Evolutionary conservation across 2,329 filamentous ascomycete genomes (phyloP), one percentile per base, ranked within the genome.

Genomic region (Ophiostoma sp.): DNA sequence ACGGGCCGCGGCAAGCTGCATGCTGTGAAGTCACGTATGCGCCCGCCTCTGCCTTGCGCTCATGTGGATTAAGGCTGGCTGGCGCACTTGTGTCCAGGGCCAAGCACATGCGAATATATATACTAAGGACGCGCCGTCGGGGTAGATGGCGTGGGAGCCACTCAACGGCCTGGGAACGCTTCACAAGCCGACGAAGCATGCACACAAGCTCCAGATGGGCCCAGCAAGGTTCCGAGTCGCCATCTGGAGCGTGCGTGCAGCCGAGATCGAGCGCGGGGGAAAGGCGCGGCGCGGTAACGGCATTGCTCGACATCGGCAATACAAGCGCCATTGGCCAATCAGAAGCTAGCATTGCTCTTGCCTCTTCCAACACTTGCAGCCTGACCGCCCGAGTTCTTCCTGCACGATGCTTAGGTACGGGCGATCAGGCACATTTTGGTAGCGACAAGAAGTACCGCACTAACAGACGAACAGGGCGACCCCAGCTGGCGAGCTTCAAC

Each of bases 271-370:
- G 16, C 45, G 38, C 67, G 65, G 60, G 49, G 64, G 41, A 69
- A 60, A 41, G 42, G 60, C 60, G 38, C 66, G 67, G 58, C 58
- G 60, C 58, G 65, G 65, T 36, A 67, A 66, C 42, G 40, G 45
- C 55, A 44, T 36, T 38, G n/a, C 40, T n/a, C 11, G 47, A 45
- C 67, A 45, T 68, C 64, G 64, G 64, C 64, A 66, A 66, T 8
- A 40, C 4, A 44, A 67, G 27, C 16, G 47, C 68, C 18, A 69
- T 69, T 69, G 65, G 49, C 68, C 68, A 69, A 69, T 69, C 60
- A 67, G 12, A 58, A 49, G 7, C n/a, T 1, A 4, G n/a, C 2
- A 60, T 18, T 16, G 41, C 42, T 47, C 41, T n/a, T 64, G 18
- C 40, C 18, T 36, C 6, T 64, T 44, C n/a, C 62, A 55, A 55